These are phyloP conservation scores for Termitomyces sp. DNA, from an alignment of 768 basidiomycete genomes.

Conservation along the genomic window DNA sequence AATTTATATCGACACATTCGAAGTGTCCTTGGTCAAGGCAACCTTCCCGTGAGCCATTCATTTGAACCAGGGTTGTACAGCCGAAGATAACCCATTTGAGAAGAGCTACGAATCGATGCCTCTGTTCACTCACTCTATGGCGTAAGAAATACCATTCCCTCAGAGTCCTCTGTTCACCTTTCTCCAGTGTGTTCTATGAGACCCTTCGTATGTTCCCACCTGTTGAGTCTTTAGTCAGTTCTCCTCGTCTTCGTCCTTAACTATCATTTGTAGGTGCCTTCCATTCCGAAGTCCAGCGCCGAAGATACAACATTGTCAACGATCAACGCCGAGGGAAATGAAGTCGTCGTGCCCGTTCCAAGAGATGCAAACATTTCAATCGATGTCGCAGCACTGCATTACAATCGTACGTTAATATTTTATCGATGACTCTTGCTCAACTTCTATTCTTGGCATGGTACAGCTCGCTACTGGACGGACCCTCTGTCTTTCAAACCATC, in stretches of 20 bases:
- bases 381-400: slow-evolving; percentile 36
- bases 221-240: slow-evolving; percentile 20
- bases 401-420: slow-evolving; percentile 35
- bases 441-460: background rate
- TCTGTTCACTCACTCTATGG: slow-evolving; percentile 30
- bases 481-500: slow-evolving; percentile 39
- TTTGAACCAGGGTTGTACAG: background rate
- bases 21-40: slow-evolving; percentile 22
- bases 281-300: slow-evolving; percentile 36
- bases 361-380: slow-evolving; percentile 33
- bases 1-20: slow-evolving; percentile 33
- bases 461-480: slow-evolving; percentile 53
- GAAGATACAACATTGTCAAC: slow-evolving; percentile 39
- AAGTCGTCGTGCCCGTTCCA: slow-evolving; percentile 33
- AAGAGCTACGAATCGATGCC: slow-evolving; percentile 38
- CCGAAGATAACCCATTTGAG: background rate
- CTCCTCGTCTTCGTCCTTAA: background rate
- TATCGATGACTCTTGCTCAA: background rate
- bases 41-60: slow-evolving; percentile 21
- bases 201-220: slow-evolving; percentile 43
- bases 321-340: slow-evolving; percentile 31
- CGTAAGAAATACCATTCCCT: slow-evolving; percentile 19
- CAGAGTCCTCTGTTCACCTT: background rate
- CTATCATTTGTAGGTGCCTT: slow-evolving; percentile 23
- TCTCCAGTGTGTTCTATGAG: slow-evolving; percentile 40